Base-by-base conservation (phyloP, 2,329 filamentous ascomycete genomes). In the Didymella pomorum region DNA sequence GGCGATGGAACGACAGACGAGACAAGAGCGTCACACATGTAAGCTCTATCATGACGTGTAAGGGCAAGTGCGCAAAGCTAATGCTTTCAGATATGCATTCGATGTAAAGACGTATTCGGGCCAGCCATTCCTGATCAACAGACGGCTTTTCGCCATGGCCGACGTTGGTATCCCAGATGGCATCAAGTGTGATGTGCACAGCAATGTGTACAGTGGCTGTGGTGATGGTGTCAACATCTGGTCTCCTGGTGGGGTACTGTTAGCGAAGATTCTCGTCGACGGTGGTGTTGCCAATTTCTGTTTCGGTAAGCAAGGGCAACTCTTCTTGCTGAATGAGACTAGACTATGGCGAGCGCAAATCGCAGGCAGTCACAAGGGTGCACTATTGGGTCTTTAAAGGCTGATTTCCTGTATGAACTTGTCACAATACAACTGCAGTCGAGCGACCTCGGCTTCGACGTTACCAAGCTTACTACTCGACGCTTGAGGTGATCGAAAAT, bases 191-290 rank as follows among this genome's bases (percentile, higher is more conserved):
- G 66, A 69, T 44, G 47, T 52, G 3, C 33, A 50, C 5, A 85
- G 85, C 1, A 84, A 86, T 47, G 79, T 88, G 4, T 87, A 80
- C 60, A 76, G 77, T 33, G 80, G 79, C 0, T 83, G 81, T 54
- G 77, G 74, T 2, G 81, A 81, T 54, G 82, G 82, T 3, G 68
- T 84, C 14, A 80, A 82, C 56, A 74, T 84, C 6, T 84, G 80
- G 79, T 79, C 70, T 28, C 60, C 76, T 1, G 77, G 72, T 3
- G 81, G 82, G 1, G 69, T 70, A 8, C 67, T 81, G 1, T 70
- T 83, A 18, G 82, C 81, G 2, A 64, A 62, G 41, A 56, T 64
- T 16, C 11, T 62, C 8, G 52, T 67, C 4, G 52, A 58, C 0
- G 80, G 79, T 0, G 79, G 79, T 1, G 76, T 76, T 2, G 77